Conservation (phyloP, 176 grass and related monocot genomes). For the Musa schizocarpa region DNA sequence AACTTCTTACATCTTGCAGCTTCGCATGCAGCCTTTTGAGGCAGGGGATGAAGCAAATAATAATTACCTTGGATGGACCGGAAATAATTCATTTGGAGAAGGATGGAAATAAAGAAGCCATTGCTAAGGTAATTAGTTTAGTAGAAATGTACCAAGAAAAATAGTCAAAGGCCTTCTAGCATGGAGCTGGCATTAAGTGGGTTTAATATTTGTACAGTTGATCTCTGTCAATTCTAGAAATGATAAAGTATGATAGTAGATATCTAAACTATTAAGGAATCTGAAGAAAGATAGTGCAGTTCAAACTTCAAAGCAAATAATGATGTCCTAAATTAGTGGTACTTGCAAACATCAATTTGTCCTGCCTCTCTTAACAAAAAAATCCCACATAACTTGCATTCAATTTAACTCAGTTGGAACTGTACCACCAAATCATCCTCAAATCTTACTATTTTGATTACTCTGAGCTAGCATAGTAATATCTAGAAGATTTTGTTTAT, state of each 20-base stretch:
- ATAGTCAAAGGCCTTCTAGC: background rate
- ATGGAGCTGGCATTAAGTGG: background rate
- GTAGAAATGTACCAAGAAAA: background rate
- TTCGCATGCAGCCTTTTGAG: conserved; percentile 95
- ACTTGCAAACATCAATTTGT: too few species aligned
- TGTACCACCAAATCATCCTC: too few species aligned
- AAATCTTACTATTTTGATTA: too few species aligned
- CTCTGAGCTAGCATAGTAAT: too few species aligned
- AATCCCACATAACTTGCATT: too few species aligned
- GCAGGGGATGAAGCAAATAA: conserved; percentile 95
- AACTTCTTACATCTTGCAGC: conserved; percentile 40
- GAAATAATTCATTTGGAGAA: conserved; percentile 82
- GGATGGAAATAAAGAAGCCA: conserved; percentile 58
- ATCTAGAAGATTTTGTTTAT: too few species aligned
- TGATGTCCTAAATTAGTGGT: too few species aligned
- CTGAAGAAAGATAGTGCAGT: too few species aligned
- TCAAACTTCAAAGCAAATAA: too few species aligned
- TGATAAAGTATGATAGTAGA: background rate
- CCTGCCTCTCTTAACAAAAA: too few species aligned
- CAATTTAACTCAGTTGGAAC: too few species aligned
- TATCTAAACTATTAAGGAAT: background rate
- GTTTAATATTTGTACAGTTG: too few species aligned
- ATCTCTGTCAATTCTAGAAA: background rate
- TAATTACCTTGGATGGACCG: conserved; percentile 54
- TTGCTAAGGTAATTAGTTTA: conserved; percentile 48